Evolutionary conservation across 2,329 filamentous ascomycete species (phyloP).

Genomic region (Clarireedia paspali): DNA sequence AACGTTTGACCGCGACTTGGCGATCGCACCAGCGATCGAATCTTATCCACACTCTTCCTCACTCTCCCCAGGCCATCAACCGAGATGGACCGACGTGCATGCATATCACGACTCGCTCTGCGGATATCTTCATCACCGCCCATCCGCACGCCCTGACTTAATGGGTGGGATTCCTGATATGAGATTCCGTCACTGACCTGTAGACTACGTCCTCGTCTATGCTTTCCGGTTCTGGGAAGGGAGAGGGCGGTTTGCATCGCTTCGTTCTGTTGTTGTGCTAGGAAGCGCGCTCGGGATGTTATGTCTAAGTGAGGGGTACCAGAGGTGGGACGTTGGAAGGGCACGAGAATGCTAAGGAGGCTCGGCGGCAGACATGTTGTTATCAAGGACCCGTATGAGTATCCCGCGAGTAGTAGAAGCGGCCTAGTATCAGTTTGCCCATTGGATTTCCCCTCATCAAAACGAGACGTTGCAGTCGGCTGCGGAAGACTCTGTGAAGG

Average conservation of each 20-base stretch:
- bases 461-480: slow-evolving; percentile 4
- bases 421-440: slow-evolving; percentile 1
- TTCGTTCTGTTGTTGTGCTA: slow-evolving; percentile 54
- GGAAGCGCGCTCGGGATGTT: slow-evolving; percentile 56
- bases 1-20: not conserved
- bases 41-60: slow-evolving; percentile 33
- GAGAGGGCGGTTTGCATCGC: slow-evolving; percentile 17
- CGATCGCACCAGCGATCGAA: slow-evolving; percentile 27
- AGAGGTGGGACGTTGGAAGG: slow-evolving; percentile 49
- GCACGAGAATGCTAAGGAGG: slow-evolving; percentile 32
- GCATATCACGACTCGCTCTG: slow-evolving; percentile 32
- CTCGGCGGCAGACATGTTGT: slow-evolving; percentile 62
- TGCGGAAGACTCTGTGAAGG: slow-evolving; percentile 20
- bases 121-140: slow-evolving; percentile 29
- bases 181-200: slow-evolving; percentile 13
- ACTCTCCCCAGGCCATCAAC: slow-evolving; percentile 30
- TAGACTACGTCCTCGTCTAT: slow-evolving; percentile 15
- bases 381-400: slow-evolving; percentile 86
- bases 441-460: too few relatives aligned
- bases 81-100: slow-evolving; percentile 20
- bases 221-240: slow-evolving; percentile 11
- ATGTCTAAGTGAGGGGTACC: slow-evolving; percentile 61
- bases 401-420: slow-evolving; percentile 62
- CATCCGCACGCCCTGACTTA: slow-evolving; percentile 22
- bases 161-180: slow-evolving; percentile 15